phyloP scores from a whole-genome alignment of 768 basidiomycete species.

The Auricularia heimuer region DNA sequence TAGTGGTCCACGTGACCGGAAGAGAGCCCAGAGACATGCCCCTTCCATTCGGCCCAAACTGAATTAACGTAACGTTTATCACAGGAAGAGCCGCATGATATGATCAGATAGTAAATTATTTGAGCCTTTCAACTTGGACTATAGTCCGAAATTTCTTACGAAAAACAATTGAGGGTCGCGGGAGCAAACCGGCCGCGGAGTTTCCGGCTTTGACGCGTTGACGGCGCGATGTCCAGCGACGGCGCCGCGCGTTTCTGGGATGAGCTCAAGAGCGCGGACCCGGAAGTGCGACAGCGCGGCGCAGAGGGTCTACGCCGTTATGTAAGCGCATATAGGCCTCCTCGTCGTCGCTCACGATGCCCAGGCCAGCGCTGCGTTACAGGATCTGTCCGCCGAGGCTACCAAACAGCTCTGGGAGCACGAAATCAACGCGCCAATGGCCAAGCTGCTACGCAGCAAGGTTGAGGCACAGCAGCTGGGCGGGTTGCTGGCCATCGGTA shows the following conservation, averaged over 20 bases:
- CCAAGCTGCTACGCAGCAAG: conserved; percentile 76
- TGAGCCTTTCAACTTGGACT: no score
- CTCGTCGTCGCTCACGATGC: conserved; percentile 9
- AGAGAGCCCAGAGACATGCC: no score
- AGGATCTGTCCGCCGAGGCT: conserved; percentile 75
- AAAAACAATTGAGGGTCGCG: no score
- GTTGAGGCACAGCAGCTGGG: conserved; percentile 73
- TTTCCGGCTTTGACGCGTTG: no score
- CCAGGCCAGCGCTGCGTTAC: conserved; percentile 62
- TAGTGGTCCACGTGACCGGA: no score
- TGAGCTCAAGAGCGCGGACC: conserved; percentile 51
- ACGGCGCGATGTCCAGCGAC: conserved; percentile 53
- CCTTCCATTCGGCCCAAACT: no score
- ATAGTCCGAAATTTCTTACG: no score
- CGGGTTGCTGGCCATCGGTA: conserved; percentile 81
- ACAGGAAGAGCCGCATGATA: no score
- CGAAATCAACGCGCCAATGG: conserved; percentile 66
- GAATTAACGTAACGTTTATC: no score
- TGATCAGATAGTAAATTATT: no score
- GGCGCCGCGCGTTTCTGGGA: conserved; percentile 79
- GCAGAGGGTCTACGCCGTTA: conserved; percentile 67
- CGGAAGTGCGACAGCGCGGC: conserved; percentile 55
- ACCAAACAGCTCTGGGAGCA: conserved; percentile 81
- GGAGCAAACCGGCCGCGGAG: no score
- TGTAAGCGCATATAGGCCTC: conserved; percentile 33